Evolutionary conservation across 257 asterid genomes (phyloP).

Genomic region (Cinchona pubescens): DNA sequence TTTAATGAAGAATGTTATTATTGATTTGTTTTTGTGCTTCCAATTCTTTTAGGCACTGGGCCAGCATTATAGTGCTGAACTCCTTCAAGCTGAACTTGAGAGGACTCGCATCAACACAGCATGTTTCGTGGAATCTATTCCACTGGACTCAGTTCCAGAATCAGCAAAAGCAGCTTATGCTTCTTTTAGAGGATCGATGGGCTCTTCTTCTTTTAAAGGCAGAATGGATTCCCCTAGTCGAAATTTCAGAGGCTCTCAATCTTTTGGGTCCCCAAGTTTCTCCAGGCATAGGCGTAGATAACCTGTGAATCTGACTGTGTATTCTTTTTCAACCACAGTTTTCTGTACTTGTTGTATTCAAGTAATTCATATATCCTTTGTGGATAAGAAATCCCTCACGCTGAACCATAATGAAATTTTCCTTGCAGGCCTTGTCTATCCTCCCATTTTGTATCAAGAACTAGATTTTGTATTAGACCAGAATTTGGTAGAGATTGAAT

Average conservation of each 20-base stretch:
- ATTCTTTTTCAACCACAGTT: neutral
- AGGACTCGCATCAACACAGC: conserved; percentile 92
- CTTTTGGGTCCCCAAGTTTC: conserved; percentile 64
- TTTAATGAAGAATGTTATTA: neutral
- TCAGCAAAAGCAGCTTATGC: conserved; percentile 98
- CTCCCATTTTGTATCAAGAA: neutral
- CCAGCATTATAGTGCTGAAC: conserved; percentile 84
- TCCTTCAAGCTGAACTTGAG: conserved; percentile 87
- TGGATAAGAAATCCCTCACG: neutral
- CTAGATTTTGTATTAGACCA: neutral
- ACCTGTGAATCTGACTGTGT: neutral
- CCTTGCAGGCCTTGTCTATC: neutral
- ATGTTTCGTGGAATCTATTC: conserved; percentile 82
- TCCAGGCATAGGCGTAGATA: conserved; percentile 85
- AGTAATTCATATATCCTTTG: conserved; percentile 11
- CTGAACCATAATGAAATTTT: neutral
- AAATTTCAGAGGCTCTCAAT: conserved; percentile 49
- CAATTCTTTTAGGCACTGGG: conserved; percentile 65
- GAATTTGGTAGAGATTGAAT: neutral
- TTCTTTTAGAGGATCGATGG: conserved; percentile 72
- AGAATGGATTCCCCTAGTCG: conserved; percentile 68
- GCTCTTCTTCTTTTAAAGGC: conserved; percentile 76
- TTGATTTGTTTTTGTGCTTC: neutral
- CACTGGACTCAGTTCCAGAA: conserved; percentile 82
- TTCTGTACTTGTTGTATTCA: conserved; percentile 14